Evolutionary conservation across 352 stramenopile species (phyloP).

Genomic region (Phytopythium vexans): DNA sequence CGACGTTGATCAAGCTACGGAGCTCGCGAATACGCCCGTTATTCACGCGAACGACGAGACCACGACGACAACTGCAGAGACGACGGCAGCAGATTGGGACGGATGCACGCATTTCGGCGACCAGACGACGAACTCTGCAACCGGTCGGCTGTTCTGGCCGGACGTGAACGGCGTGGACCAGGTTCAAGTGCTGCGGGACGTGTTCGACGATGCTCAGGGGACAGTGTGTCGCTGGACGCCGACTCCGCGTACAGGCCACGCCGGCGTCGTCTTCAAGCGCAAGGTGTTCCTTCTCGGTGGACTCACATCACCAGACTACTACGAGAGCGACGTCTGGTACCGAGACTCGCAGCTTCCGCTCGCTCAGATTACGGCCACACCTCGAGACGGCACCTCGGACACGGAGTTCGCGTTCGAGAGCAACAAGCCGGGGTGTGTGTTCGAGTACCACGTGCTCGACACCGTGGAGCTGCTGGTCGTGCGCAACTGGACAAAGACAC

Average conservation of each 20-base stretch:
- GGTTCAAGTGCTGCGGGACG: constrained; percentile 53
- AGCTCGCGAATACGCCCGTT: constrained; percentile 35
- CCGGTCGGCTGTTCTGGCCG: constrained; percentile 42
- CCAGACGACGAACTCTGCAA: constrained; percentile 34
- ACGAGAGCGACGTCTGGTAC: constrained; percentile 90
- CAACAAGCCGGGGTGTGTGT: constrained; percentile 86
- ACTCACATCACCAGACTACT: constrained; percentile 53
- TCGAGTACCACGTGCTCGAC: constrained; percentile 84
- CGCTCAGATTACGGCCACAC: constrained; percentile 48
- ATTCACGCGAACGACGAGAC: constrained; percentile 19
- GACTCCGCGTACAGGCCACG: constrained; percentile 52
- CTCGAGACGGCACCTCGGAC: constrained; percentile 48
- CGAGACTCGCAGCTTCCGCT: constrained; percentile 46
- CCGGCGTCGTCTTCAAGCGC: constrained; percentile 68
- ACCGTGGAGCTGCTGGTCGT: constrained; percentile 78
- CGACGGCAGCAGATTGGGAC: constrained; percentile 36
- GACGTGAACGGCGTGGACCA: constrained; percentile 67
- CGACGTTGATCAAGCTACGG: constrained; percentile 40
- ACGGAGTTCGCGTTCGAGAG: constrained; percentile 88
- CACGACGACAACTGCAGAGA: constrained; percentile 11
- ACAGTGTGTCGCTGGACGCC: constrained; percentile 71
- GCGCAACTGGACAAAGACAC: constrained; percentile 61
- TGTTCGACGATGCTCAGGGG: constrained; percentile 60
- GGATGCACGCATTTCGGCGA: constrained; percentile 52
- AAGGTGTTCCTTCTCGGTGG: constrained; percentile 77